Evolutionary conservation across 805 yeast genomes (phyloP).

Genomic region (Brettanomyces custersianus): DNA sequence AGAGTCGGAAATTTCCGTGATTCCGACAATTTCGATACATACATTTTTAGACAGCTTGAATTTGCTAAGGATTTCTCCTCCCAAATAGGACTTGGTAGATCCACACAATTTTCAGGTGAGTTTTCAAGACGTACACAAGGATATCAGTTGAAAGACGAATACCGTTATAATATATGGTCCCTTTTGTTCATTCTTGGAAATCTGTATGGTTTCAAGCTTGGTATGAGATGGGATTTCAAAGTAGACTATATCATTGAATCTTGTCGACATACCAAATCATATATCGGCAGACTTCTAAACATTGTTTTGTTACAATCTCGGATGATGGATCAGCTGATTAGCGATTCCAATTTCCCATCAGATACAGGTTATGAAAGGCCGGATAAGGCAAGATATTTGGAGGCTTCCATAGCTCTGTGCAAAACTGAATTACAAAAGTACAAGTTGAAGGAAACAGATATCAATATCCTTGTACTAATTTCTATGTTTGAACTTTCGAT

Average conservation of each 20-base stretch:
- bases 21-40: conserved; percentile 10
- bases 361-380: not conserved
- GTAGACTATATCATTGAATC: not conserved
- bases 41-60: conserved; percentile 17
- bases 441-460: conserved; percentile 1
- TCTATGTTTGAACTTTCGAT: conserved; percentile 13
- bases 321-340: not conserved
- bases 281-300: conserved; percentile 3
- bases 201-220: conserved; percentile 18
- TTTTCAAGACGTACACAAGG: conserved; percentile 4
- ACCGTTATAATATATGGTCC: conserved; percentile 19
- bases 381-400: not conserved
- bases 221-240: conserved; percentile 17
- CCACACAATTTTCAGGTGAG: conserved; percentile 10
- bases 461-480: not conserved
- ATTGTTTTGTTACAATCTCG: not conserved
- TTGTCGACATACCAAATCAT: conserved; percentile 2
- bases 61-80: conserved; percentile 15
- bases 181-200: conserved; percentile 20
- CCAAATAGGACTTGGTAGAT: conserved; percentile 14
- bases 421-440: not conserved
- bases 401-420: not conserved
- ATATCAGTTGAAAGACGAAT: conserved; percentile 8
- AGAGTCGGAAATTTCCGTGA: not conserved
- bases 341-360: no score